phyloP scores from a whole-genome alignment of 225 moss, liverwort and hornwort genomes.

The Pseudoscleropodium purum region DNA sequence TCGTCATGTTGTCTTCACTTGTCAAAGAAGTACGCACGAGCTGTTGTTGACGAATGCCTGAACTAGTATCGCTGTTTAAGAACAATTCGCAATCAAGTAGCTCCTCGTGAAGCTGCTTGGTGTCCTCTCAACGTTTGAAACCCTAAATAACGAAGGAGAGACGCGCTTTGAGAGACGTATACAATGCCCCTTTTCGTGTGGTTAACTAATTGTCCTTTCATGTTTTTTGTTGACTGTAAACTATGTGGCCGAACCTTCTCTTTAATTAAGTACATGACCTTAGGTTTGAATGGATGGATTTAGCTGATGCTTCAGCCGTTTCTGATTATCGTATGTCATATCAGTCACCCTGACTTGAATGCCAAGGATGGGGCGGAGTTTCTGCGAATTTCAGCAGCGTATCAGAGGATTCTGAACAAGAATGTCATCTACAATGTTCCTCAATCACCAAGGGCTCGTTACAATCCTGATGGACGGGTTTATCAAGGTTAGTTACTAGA shows the following conservation, averaged over 20 bases:
- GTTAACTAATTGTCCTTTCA: not conserved
- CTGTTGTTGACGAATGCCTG: not conserved
- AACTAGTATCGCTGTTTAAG: not conserved
- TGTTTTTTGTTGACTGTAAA: not conserved
- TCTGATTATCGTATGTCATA: slow-evolving; percentile 7
- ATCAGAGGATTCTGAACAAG: slow-evolving; percentile 72
- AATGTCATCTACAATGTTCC: slow-evolving; percentile 15
- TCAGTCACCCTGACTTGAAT: slow-evolving; percentile 88
- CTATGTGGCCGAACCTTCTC: not conserved
- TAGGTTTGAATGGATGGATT: not conserved
- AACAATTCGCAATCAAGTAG: not conserved
- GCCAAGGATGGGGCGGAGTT: slow-evolving; percentile 81
- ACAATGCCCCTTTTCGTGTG: not conserved
- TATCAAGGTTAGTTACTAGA: slow-evolving; percentile 19
- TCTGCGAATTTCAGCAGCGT: slow-evolving; percentile 73
- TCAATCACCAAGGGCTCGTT: slow-evolving; percentile 23
- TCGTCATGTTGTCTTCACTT: not conserved
- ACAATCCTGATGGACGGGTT: slow-evolving; percentile 25
- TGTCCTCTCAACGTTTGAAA: not conserved
- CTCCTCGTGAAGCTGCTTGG: not conserved
- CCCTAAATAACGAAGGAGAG: not conserved
- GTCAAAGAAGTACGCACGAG: not conserved
- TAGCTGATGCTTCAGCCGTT: slow-evolving; percentile 2
- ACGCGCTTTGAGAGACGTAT: not conserved
- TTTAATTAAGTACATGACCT: not conserved